Conservation (phyloP, 176 grass and related monocot species). For the Themeda triandra region DNA sequence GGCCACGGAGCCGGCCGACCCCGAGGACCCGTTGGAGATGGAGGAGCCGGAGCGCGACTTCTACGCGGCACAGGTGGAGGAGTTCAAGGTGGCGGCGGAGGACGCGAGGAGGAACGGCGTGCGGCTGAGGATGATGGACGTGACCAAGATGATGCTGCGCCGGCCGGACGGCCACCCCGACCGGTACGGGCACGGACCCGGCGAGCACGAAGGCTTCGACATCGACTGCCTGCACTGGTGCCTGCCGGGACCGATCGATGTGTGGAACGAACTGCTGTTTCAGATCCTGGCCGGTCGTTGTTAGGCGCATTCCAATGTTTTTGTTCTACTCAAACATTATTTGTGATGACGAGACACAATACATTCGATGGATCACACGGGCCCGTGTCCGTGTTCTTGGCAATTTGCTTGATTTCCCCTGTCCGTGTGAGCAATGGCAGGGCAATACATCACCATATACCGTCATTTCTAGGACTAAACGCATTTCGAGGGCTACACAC, state of each 20-base stretch:
- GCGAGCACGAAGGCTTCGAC: constrained; percentile 42
- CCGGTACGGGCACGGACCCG: no score
- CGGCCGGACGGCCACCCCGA: no score
- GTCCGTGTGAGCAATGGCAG: no score
- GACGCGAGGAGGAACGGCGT: constrained; percentile 15
- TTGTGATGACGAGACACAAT: neutral
- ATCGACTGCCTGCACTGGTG: constrained; percentile 12
- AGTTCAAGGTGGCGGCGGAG: constrained; percentile 23
- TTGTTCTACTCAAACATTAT: neutral
- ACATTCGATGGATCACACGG: no score
- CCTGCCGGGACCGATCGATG: no score
- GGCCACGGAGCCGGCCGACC: constrained; percentile 12
- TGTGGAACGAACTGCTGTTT: no score
- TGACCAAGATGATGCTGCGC: constrained; percentile 51
- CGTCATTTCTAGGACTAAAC: no score
- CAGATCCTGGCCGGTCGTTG: constrained; percentile 21
- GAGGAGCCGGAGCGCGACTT: constrained; percentile 24
- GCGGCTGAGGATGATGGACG: constrained; percentile 51
- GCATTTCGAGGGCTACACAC: no score
- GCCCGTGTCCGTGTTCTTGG: no score
- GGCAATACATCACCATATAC: no score
- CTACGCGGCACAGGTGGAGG: constrained; percentile 34
- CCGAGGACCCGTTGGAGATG: constrained; percentile 42
- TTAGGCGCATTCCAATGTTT: neutral
- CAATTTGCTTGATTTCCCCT: no score